These are phyloP conservation scores for Fusarium decemcellulare DNA, from an alignment of 2,329 filamentous ascomycete species.

Conservation along the genomic window DNA sequence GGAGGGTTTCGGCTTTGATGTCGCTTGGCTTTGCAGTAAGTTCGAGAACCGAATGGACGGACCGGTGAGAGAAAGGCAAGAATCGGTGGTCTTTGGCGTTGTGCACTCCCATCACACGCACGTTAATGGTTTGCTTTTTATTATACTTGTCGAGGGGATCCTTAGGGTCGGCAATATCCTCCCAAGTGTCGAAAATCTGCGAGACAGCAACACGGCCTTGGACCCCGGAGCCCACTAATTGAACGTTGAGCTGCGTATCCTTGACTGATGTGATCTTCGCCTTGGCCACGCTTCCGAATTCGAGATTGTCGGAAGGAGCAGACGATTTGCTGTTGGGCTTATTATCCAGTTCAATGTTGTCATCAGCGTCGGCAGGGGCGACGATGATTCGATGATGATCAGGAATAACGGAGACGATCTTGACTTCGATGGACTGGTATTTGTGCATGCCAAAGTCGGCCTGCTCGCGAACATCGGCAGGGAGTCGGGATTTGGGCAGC, in stretches of 20 bases:
- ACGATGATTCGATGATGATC: constrained; percentile 78
- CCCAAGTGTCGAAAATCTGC: constrained; percentile 89
- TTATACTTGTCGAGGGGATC: constrained; percentile 82
- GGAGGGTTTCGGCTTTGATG: constrained; percentile 60
- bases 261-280: constrained; percentile 88
- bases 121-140: constrained; percentile 77
- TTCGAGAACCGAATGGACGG: constrained; percentile 87
- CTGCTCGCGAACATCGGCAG: constrained; percentile 76
- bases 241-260: constrained; percentile 92
- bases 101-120: constrained; percentile 88
- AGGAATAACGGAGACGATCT: constrained; percentile 79
- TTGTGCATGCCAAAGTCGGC: constrained; percentile 85
- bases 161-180: constrained; percentile 87
- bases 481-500: constrained; percentile 83
- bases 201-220: constrained; percentile 95
- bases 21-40: constrained; percentile 85
- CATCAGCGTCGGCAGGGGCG: constrained; percentile 63
- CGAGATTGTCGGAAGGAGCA: constrained; percentile 76
- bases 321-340: constrained; percentile 49
- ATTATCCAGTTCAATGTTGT: constrained; percentile 58
- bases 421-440: constrained; percentile 81
- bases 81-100: constrained; percentile 93
- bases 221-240: constrained; percentile 78
- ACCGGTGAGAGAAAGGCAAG: constrained; percentile 89
- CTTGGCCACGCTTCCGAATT: constrained; percentile 79